phyloP scores from a whole-genome alignment of 1,284 basidiomycete genomes.

The Cryptococcus sp. region DNA sequence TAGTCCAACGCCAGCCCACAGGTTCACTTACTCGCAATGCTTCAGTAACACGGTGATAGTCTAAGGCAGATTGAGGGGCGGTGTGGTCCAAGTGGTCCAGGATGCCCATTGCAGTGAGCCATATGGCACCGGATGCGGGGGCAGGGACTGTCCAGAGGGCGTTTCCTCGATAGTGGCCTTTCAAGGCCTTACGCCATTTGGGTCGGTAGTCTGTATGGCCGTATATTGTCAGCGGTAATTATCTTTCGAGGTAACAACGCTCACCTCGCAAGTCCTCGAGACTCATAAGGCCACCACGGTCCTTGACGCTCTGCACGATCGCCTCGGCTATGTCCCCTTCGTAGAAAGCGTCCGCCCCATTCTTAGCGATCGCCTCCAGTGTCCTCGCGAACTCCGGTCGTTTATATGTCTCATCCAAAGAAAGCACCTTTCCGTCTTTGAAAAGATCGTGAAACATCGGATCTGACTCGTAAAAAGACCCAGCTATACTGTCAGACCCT shows the following conservation, averaged over 20 bases:
- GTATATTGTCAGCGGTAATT: too few relatives aligned
- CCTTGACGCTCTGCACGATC: constrained; percentile 32
- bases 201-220: constrained; percentile 30
- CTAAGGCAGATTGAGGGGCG: constrained; percentile 18
- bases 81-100: constrained; percentile 25
- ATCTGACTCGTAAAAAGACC: constrained; percentile 19
- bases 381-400: constrained; percentile 41
- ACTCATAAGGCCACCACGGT: constrained; percentile 40
- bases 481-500: constrained; percentile 8
- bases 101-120: constrained; percentile 39
- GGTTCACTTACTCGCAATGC: constrained; percentile 30
- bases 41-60: constrained; percentile 38
- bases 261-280: constrained; percentile 35
- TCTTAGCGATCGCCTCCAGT: constrained; percentile 33
- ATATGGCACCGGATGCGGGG: constrained; percentile 44
- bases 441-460: constrained; percentile 15
- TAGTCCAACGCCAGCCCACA: not conserved
- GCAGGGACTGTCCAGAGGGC: constrained; percentile 39
- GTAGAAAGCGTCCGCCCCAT: constrained; percentile 43
- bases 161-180: constrained; percentile 29
- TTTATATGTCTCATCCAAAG: constrained; percentile 22
- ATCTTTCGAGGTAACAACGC: not conserved
- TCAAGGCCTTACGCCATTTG: constrained; percentile 31
- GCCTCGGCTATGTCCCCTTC: constrained; percentile 36
- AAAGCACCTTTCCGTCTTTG: constrained; percentile 31